Evolutionary conservation across 139 green algal genomes (phyloP).

Genomic region (Chlorella ohadii): DNA sequence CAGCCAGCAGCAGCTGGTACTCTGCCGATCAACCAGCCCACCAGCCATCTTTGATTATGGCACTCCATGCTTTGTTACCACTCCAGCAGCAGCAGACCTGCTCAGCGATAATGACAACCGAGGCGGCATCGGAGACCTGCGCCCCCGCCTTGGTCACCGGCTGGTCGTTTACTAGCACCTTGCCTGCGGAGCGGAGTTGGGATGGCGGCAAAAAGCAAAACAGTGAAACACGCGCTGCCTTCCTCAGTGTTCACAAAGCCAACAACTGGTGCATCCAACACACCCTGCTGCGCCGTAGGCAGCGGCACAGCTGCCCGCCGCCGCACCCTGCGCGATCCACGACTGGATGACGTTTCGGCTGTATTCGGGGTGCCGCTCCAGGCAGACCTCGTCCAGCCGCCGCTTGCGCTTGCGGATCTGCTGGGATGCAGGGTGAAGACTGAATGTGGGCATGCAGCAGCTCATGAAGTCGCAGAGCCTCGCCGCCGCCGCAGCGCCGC

Average conservation of each 20-base stretch:
- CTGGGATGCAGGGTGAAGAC: no score
- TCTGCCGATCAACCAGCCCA: no score
- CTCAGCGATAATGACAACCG: slow-evolving; percentile 70
- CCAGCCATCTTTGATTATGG: no score
- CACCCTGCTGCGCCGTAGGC: no score
- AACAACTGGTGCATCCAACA: no score
- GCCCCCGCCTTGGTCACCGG: slow-evolving; percentile 83
- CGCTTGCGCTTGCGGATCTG: slow-evolving; percentile 37
- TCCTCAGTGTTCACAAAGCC: no score
- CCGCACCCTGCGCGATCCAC: slow-evolving; percentile 86
- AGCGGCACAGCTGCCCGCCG: neutral
- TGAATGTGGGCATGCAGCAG: no score
- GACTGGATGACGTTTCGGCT: slow-evolving; percentile 88
- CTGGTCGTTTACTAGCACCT: slow-evolving; percentile 80
- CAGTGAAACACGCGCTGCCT: no score
- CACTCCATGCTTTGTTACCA: no score
- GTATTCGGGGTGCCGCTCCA: slow-evolving; percentile 76
- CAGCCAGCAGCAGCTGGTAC: no score
- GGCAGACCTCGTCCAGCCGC: slow-evolving; percentile 90
- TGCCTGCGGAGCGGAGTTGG: slow-evolving; percentile 42
- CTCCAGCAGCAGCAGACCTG: neutral
- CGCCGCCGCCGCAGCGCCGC: neutral
- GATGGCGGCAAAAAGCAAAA: no score
- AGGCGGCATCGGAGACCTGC: slow-evolving; percentile 54
- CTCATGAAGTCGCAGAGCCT: no score